Conservation (phyloP, 371 early-diverging fungal species). For the Entomophthora muscae region DNA sequence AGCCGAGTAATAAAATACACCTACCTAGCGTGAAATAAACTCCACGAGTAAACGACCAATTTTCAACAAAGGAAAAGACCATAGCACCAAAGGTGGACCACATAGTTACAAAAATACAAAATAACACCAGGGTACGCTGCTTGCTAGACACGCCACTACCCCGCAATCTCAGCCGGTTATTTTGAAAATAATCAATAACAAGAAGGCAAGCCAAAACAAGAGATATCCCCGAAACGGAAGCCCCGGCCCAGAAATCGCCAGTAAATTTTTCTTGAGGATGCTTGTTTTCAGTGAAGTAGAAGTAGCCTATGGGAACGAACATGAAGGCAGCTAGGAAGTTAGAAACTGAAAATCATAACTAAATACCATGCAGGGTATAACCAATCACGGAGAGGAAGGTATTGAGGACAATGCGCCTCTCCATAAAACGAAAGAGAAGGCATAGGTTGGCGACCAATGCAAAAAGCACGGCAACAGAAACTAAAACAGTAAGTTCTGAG, state of each 20-base stretch:
- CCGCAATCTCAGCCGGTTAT: background rate
- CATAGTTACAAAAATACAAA: background rate
- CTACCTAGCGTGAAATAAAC: slow-evolving; percentile 6
- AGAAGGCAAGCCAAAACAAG: background rate
- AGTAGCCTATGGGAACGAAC: background rate
- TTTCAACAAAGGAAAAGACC: background rate
- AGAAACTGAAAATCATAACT: too few species aligned
- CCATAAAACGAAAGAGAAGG: slow-evolving; percentile 4
- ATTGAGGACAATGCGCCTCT: background rate
- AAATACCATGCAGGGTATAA: background rate
- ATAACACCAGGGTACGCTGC: slow-evolving; percentile 2
- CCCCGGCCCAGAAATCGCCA: slow-evolving; percentile 1
- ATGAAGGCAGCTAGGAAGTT: slow-evolving; percentile 3
- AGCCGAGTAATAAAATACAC: background rate
- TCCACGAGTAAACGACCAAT: slow-evolving; percentile 6
- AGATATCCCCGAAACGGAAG: background rate
- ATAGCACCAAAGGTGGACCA: slow-evolving; percentile 5
- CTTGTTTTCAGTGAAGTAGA: background rate
- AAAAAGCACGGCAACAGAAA: background rate
- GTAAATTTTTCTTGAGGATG: background rate
- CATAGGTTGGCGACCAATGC: background rate
- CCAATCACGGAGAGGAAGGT: background rate
- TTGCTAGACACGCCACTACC: slow-evolving; percentile 6
- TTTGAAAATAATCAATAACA: slow-evolving; percentile 6
- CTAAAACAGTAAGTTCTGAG: background rate